Evolutionary conservation across 306 rosid species (phyloP).

Genomic region (Corylus avellana): DNA sequence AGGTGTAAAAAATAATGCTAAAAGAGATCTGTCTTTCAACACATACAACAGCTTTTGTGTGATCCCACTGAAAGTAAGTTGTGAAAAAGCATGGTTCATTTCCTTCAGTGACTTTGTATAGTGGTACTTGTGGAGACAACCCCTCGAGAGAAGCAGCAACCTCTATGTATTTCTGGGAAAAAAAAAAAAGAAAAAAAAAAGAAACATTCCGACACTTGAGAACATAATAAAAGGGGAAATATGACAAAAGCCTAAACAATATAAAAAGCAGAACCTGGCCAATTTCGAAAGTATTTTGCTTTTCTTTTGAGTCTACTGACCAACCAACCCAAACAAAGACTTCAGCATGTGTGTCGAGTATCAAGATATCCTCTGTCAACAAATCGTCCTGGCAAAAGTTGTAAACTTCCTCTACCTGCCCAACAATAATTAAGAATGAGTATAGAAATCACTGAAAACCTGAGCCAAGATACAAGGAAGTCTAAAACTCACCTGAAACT

Average conservation of each 20-base stretch:
- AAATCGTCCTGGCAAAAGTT: conserved; percentile 95
- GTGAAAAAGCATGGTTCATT: conserved; percentile 98
- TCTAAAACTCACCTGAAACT: conserved; percentile 76
- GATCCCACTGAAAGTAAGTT: conserved; percentile 91
- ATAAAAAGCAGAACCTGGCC: conserved; percentile 63
- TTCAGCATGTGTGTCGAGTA: conserved; percentile 97
- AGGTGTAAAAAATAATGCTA: conserved; percentile 11
- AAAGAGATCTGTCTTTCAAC: conserved; percentile 21
- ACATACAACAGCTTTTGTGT: conserved; percentile 77
- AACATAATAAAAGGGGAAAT: conserved; percentile 10
- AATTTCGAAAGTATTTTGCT: conserved; percentile 80
- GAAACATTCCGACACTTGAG: background rate
- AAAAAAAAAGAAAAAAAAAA: conserved; percentile 18
- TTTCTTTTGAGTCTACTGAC: conserved; percentile 82
- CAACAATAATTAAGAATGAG: conserved; percentile 27
- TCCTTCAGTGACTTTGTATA: conserved; percentile 93
- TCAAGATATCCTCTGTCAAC: conserved; percentile 86
- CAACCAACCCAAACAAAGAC: conserved; percentile 98
- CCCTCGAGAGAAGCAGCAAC: conserved; percentile 89
- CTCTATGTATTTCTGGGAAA: conserved; percentile 81
- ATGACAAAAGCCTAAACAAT: conserved; percentile 14
- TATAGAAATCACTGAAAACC: conserved; percentile 27
- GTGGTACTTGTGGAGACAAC: conserved; percentile 71
- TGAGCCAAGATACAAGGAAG: conserved; percentile 3
- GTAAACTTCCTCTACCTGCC: conserved; percentile 84